These are phyloP conservation scores for Barnettozyma hawaiiensis DNA, from an alignment of 1,139 yeast genomes.

Conservation along the genomic window DNA sequence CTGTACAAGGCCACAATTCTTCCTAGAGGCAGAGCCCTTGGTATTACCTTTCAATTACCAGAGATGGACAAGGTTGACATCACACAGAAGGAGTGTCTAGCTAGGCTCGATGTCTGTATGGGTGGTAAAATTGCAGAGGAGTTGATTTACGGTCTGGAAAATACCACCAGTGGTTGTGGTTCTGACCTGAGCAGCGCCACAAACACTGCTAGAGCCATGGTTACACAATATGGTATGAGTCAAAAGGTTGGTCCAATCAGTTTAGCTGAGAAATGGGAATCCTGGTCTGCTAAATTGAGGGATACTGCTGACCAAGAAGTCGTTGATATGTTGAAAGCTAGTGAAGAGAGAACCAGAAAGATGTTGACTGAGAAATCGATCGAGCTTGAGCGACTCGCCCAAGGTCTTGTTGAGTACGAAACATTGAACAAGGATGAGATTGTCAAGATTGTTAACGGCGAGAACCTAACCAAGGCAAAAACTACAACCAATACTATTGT, in stretches of 20 bases:
- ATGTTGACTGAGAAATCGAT: slow-evolving; percentile 53
- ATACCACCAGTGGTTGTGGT: slow-evolving; percentile 92
- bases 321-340: slow-evolving; percentile 60
- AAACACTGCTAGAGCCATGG: slow-evolving; percentile 92
- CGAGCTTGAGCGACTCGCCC: slow-evolving; percentile 86
- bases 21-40: slow-evolving; percentile 95
- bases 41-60: slow-evolving; percentile 94
- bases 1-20: slow-evolving; percentile 93
- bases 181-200: slow-evolving; percentile 90
- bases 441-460: slow-evolving; percentile 79
- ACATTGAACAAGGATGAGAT: slow-evolving; percentile 90
- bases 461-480: slow-evolving; percentile 59
- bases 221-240: slow-evolving; percentile 94
- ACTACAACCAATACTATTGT: slow-evolving; percentile 74
- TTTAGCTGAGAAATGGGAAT: slow-evolving; percentile 83
- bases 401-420: slow-evolving; percentile 91
- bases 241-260: slow-evolving; percentile 89
- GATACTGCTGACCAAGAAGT: slow-evolving; percentile 93
- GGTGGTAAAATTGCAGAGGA: slow-evolving; percentile 99
- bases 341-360: slow-evolving; percentile 75
- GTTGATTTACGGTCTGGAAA: slow-evolving; percentile 80
- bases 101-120: slow-evolving; percentile 94
- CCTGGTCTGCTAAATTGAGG: slow-evolving; percentile 86
- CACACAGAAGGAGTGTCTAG: slow-evolving; percentile 83
- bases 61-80: slow-evolving; percentile 97